Conservation (phyloP, 2,329 filamentous ascomycete genomes). For the Raffaelea ambrosiae region DNA sequence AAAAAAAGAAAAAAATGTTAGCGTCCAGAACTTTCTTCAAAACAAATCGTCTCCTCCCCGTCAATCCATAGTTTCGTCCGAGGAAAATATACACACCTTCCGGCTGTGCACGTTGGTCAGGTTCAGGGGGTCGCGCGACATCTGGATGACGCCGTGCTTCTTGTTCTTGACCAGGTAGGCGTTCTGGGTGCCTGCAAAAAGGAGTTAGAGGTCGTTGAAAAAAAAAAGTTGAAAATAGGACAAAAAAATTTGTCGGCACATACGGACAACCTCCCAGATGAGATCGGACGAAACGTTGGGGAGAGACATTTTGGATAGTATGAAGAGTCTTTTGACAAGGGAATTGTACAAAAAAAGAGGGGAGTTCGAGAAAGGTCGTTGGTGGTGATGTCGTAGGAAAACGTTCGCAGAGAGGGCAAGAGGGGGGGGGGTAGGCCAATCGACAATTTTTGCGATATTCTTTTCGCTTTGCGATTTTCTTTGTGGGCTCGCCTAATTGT, state of each 20-base stretch:
- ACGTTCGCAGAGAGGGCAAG: not conserved
- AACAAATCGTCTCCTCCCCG: not conserved
- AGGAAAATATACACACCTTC: conserved; percentile 51
- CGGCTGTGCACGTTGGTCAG: conserved; percentile 82
- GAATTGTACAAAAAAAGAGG: no score
- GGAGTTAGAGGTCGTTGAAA: conserved; percentile 9
- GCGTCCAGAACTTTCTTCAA: no score
- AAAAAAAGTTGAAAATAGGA: not conserved
- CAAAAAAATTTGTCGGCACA: conserved; percentile 32
- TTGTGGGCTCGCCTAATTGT: conserved; percentile 28
- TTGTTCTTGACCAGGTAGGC: conserved; percentile 88
- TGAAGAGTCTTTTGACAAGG: not conserved
- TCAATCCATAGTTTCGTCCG: conserved; percentile 11
- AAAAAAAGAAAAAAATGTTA: not conserved
- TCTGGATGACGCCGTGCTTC: conserved; percentile 68
- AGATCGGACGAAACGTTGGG: conserved; percentile 81
- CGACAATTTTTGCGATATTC: conserved; percentile 8
- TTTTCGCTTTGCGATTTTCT: conserved; percentile 12
- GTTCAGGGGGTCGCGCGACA: conserved; percentile 94
- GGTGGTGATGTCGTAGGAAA: conserved; percentile 3
- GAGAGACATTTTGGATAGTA: conserved; percentile 36
- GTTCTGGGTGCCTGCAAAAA: conserved; percentile 67
- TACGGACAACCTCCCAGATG: conserved; percentile 92
- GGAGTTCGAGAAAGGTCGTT: not conserved
- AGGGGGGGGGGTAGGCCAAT: no score